phyloP scores from a whole-genome alignment of 2,329 filamentous ascomycete species.

The Pseudonectria buxi region DNA sequence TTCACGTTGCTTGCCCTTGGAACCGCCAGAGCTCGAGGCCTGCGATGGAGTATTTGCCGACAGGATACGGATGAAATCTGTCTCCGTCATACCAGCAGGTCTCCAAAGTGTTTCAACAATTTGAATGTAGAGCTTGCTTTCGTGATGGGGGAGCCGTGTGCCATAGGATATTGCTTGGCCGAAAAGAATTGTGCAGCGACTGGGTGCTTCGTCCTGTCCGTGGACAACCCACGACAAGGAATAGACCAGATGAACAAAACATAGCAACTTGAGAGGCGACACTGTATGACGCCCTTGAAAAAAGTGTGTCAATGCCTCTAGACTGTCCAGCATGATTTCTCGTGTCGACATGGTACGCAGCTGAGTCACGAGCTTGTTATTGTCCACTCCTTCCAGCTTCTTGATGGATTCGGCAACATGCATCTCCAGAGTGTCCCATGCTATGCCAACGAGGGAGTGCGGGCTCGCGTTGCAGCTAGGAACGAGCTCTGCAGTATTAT shows the following conservation, averaged over 20 bases:
- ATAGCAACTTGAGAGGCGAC: slow-evolving; percentile 39
- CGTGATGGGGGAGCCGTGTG: slow-evolving; percentile 29
- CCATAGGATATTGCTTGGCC: slow-evolving; percentile 40
- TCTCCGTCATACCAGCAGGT: slow-evolving; percentile 28
- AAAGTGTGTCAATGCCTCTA: slow-evolving; percentile 34
- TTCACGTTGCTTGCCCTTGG: slow-evolving; percentile 38
- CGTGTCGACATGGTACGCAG: slow-evolving; percentile 33
- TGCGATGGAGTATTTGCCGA: slow-evolving; percentile 11
- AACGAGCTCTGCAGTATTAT: slow-evolving; percentile 9
- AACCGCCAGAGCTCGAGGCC: slow-evolving; percentile 17
- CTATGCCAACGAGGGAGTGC: slow-evolving; percentile 33
- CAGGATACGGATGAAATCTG: slow-evolving; percentile 24
- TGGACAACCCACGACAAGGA: slow-evolving; percentile 42
- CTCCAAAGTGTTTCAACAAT: slow-evolving; percentile 44
- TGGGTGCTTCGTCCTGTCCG: slow-evolving; percentile 32
- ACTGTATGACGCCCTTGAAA: slow-evolving; percentile 31
- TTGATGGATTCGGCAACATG: slow-evolving; percentile 39
- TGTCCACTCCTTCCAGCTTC: slow-evolving; percentile 34
- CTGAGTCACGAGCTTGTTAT: slow-evolving; percentile 36
- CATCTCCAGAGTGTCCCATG: slow-evolving; percentile 39
- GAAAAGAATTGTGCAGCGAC: slow-evolving; percentile 36
- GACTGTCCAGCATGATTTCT: slow-evolving; percentile 34
- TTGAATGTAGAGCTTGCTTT: slow-evolving; percentile 35
- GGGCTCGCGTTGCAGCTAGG: slow-evolving; percentile 23
- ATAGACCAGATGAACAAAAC: slow-evolving; percentile 46